Evolutionary conservation across 805 yeast genomes (phyloP).

Genomic region (Grigorovia jiainica): DNA sequence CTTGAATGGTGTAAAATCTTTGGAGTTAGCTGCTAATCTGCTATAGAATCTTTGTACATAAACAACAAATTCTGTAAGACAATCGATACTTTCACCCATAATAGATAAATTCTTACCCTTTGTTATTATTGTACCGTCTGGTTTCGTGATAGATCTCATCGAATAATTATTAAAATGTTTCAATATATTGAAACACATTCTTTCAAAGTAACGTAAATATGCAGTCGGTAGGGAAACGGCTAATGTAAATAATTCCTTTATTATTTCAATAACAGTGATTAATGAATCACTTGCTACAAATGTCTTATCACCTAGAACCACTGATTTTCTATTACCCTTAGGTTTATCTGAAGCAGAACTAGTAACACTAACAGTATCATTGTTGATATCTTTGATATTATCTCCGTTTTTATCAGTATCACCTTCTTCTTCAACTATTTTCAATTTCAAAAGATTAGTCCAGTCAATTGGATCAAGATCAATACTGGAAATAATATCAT

Average conservation of each 20-base stretch:
- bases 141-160: constrained; percentile 18
- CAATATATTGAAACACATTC: constrained; percentile 36
- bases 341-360: not conserved
- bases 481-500: constrained; percentile 41
- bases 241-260: constrained; percentile 49
- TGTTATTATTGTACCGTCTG: constrained; percentile 10
- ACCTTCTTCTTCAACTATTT: constrained; percentile 6
- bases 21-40: constrained; percentile 16
- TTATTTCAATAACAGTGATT: constrained; percentile 29
- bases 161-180: constrained; percentile 39
- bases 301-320: constrained; percentile 44
- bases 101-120: constrained; percentile 32
- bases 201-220: constrained; percentile 31
- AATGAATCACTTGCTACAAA: constrained; percentile 50
- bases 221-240: constrained; percentile 43
- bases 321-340: constrained; percentile 31
- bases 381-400: not conserved
- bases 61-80: constrained; percentile 29
- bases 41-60: constrained; percentile 23
- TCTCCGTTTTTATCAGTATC: constrained; percentile 3
- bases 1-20: constrained; percentile 18
- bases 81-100: constrained; percentile 35
- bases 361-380: not conserved
- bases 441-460: constrained; percentile 31
- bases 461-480: constrained; percentile 41